Evolutionary conservation across 805 yeast genomes (phyloP), one percentile per base, ranked within the genome.

Genomic region (Naumovozyma castellii): DNA sequence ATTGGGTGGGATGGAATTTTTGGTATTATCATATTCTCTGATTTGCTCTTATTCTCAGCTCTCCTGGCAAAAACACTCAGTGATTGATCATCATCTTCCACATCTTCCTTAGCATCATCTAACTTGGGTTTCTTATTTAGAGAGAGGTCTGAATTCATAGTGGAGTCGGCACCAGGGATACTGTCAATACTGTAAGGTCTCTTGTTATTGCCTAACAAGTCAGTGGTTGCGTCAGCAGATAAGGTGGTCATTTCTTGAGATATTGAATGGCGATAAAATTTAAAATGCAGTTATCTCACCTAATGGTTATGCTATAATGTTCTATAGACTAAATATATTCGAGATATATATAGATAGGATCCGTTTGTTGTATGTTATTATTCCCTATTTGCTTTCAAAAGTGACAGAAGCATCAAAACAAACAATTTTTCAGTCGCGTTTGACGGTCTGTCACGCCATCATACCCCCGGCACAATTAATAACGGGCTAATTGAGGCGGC

Each of bases 1-100:
- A 46, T 40, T 6, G 46, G 46, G 94, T 29, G 32, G 8, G 32
- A n/a, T 9, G 32, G 32, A 14, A 13, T 29, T 12, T 12, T 9
- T 29, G 32, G 32, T 9, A 13, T 29, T 29, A 29, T 9, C 5
- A 5, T 29, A 29, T n/a, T n/a, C 13, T 29, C 32, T 5, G 5
- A 6, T 14, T 9, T 29, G 14, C 5, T 12, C 5, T 5, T 29
- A 13, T 29, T 13, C 8, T 9, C 5, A n/a, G 32, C 32, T 29
- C 5, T 29, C 15, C 14, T 29, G 5, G 32, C 13, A 29, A 29
- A 29, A 9, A 12, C 15, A 29, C 32, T 6, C 13, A 29, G 32
- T 9, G 15, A 9, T 29, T 29, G 32, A 9, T 13, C 32, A 29
- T 29, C 13, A 22, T 18, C 22, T 4, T 33, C n/a, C 10, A 16